Evolutionary conservation across 164 flowering plant genomes (phyloP).

Genomic region (Aristolochia californica): DNA sequence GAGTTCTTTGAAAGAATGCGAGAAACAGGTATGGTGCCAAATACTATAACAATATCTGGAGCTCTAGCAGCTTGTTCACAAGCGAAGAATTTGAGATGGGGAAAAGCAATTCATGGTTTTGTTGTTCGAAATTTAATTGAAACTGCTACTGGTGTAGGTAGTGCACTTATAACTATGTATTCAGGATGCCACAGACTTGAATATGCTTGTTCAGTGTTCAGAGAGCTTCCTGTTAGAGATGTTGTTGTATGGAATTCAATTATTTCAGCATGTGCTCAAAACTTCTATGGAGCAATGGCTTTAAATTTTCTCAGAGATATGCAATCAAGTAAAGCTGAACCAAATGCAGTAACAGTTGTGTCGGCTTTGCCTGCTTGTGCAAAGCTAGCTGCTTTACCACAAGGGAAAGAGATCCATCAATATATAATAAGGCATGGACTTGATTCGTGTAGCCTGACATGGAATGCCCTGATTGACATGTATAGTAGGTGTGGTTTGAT

Average conservation of each 20-base stretch:
- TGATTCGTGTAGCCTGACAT: conserved; percentile 13
- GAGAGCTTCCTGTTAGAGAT: conserved; percentile 18
- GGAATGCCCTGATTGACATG: conserved; percentile 34
- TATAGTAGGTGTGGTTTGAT: conserved; percentile 29
- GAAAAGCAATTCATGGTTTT: conserved; percentile 26
- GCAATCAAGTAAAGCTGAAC: conserved; percentile 13
- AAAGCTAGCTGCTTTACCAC: conserved; percentile 22
- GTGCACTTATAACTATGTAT: conserved; percentile 31
- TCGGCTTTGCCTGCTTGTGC: conserved; percentile 30
- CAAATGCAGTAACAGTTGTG: conserved; percentile 22
- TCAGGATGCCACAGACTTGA: conserved; percentile 19
- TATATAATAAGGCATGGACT: conserved; percentile 20
- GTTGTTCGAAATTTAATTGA: conserved; percentile 19
- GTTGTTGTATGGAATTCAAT: conserved; percentile 32
- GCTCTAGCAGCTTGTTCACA: conserved; percentile 28
- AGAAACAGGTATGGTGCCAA: conserved; percentile 10
- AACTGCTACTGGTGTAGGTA: conserved; percentile 28
- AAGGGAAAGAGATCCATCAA: conserved; percentile 32
- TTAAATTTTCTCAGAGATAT: conserved; percentile 21
- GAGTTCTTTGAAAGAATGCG: conserved; percentile 22
- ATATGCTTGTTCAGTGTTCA: conserved; percentile 18
- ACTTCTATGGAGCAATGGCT: conserved; percentile 14
- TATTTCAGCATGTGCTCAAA: conserved; percentile 22
- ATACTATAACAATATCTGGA: conserved; percentile 22
- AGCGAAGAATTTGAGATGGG: conserved; percentile 19